Base-by-base conservation (phyloP, 768 basidiomycete genomes). In the Rhodotorula taiwanensis region DNA sequence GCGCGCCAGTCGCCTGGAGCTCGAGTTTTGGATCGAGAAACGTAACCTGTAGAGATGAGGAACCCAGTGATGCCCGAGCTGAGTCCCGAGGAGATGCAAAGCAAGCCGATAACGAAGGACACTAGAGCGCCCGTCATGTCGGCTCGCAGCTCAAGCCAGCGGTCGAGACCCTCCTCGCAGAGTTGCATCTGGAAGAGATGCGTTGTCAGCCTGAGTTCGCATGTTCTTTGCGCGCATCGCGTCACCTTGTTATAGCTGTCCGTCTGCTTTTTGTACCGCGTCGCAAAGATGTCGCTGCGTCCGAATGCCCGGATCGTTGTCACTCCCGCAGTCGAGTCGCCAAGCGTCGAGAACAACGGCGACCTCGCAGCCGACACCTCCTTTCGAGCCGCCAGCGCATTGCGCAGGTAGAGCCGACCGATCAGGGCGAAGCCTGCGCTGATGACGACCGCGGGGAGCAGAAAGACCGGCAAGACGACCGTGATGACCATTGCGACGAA, bases 251-350 rank as follows among this genome's bases (percentile, higher is more conserved):
- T 76, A 67, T 77, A 78, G 55, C 67, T 73, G 51, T 79, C 77
- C 10, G 78, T 64, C 41, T 74, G 72, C 18, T 72, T 58, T 53
- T 78, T 71, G 25, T 74, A 57, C 47, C 74, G 72, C 18, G 71
- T 34, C 39, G 74, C 73, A 61, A 79, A 79, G 33, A 76, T 70
- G 20, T 75, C 71, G 9, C 70, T 67, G 41, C 78, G 77, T 16
- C 74, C 74, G 61, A 78, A 79, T 0, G 78, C 76, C 50, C 78
- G 69, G 43, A 79, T 77, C 1, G 76, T 76, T 5, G 75, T 75
- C 63, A 77, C 75, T 21, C 77, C 77, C 9, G 73, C 72, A 5
- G 77, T 69, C 6, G 73, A 74, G 53, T 79, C 78, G 34, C 76
- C 75, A 49, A 78, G 77, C 11, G 72, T 71, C 52, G 76, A 74